Evolutionary conservation across 176 grass and related monocot species (phyloP), one percentile per base, ranked within the genome.

Genomic region (Zoysia pacifica): DNA sequence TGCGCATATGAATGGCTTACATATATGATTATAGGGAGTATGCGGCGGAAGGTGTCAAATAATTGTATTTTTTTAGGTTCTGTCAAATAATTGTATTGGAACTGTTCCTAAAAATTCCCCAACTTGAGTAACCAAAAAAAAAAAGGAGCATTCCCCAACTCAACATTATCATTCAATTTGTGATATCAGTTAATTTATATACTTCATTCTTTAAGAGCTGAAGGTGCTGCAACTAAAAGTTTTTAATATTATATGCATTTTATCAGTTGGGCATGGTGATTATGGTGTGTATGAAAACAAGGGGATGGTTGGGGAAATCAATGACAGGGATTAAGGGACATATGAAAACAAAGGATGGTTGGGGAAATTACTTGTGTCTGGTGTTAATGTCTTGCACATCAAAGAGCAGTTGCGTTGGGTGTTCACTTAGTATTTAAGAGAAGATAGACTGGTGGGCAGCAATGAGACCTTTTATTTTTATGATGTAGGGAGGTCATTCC

Each of bases 391-490:
- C 44, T 65, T 77, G 45, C n/a, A 11, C 47, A 43, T 46, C n/a
- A 12, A 48, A 62, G 46, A 28, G 37, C 28, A 58, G 40, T 39
- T 59, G 11, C 37, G 58, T 76, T 76, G 12, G 9, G 20, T 71
- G 11, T 51, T 50, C 11, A 42, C 71, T 74, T 1, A 19, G 18
- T 39, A 11, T 41, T 15, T 39, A 41, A 65, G 62, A 37, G 52
- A 54, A 54, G 11, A 48, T 38, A 73, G 14, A 72, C 5, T 53
- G 53, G 56, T 73, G 14, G 46, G 12, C 11, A 63, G 49, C 37
- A 76, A n/a, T 15, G 10, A 49, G 18, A 63, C 62, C 43, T 78
- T 41, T 37, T 65, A 51, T 49, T 63, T 77, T 78, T 6, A 64
- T 28, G 63, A 64, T 63, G 13, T 7, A 62, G 7, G 9, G 10